Evolutionary conservation across 2,329 filamentous ascomycete genomes (phyloP).

Genomic region (Aspergillus texensis): DNA sequence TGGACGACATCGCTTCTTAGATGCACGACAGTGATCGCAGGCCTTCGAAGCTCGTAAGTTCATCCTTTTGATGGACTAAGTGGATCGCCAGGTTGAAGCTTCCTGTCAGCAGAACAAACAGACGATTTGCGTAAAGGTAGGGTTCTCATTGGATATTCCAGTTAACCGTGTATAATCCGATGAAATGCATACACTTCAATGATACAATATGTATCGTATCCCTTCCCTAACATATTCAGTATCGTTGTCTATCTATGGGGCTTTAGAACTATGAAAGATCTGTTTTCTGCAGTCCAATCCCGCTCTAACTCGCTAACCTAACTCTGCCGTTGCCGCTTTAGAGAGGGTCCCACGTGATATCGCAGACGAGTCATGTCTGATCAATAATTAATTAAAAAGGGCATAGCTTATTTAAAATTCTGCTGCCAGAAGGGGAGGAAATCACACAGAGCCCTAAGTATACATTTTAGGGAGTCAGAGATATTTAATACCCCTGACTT

Average conservation of each 20-base stretch:
- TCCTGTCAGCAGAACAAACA: not conserved
- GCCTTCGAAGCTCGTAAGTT: constrained; percentile 2
- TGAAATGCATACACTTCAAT: not conserved
- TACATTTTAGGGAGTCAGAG: not conserved
- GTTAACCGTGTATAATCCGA: not conserved
- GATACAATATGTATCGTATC: not conserved
- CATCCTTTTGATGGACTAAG: not conserved
- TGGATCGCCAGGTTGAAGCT: not conserved
- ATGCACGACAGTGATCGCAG: constrained; percentile 3
- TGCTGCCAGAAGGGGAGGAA: not conserved
- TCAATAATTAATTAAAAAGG: not conserved
- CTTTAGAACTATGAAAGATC: not conserved
- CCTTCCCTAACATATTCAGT: not conserved
- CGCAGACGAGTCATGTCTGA: not conserved
- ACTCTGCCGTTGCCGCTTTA: not conserved
- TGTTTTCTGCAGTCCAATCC: not conserved
- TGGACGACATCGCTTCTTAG: constrained; percentile 1
- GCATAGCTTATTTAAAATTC: not conserved
- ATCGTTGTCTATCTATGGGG: not conserved
- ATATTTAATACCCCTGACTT: not conserved
- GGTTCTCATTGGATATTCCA: not conserved
- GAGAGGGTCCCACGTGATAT: not conserved
- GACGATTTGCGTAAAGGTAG: not conserved
- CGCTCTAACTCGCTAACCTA: not conserved
- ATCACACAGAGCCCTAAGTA: not conserved